A percentile compares a stretch with the other conserved stretches of the same genome.
These are phyloP conservation scores for Albifimbria verrucaria DNA, from an alignment of 2,329 filamentous ascomycete species.

Conservation along the genomic window DNA sequence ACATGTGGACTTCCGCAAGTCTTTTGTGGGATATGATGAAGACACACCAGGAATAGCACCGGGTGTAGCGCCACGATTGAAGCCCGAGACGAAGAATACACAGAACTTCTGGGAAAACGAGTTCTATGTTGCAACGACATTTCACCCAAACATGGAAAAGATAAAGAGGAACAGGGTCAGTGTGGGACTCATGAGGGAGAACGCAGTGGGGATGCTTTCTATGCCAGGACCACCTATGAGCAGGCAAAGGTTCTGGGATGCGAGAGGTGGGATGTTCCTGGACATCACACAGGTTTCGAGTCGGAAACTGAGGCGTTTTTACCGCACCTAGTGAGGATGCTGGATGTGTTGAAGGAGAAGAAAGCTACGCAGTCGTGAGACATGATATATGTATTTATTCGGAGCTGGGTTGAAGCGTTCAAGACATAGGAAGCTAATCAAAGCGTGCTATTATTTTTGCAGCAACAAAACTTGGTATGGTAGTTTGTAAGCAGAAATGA, in stretches of 20 bases:
- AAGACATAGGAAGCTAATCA: no score
- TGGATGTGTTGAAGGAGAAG: no score
- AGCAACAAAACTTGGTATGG: no score
- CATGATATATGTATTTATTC: no score
- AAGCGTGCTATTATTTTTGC: no score
- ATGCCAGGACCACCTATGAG: slow-evolving; percentile 20
- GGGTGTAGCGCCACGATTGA: slow-evolving; percentile 12
- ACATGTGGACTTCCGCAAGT: slow-evolving; percentile 11
- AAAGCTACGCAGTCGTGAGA: no score
- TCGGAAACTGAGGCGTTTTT: slow-evolving; percentile 23
- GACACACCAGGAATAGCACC: slow-evolving; percentile 7
- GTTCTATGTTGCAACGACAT: slow-evolving; percentile 16
- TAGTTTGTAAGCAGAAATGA: no score
- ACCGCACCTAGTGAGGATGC: no score
- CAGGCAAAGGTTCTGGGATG: slow-evolving; percentile 25
- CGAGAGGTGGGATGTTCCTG: slow-evolving; percentile 20
- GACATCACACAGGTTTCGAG: slow-evolving; percentile 28
- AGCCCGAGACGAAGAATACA: slow-evolving; percentile 12
- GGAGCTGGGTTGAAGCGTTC: no score
- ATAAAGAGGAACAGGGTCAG: slow-evolving; percentile 20
- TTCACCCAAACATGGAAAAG: slow-evolving; percentile 20
- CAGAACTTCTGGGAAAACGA: slow-evolving; percentile 27
- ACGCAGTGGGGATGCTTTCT: slow-evolving; percentile 22
- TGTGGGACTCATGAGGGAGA: slow-evolving; percentile 23
- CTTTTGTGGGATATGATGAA: slow-evolving; percentile 22